Evolutionary conservation across 805 yeast species (phyloP).

Genomic region (Isabelozyma heimii): DNA sequence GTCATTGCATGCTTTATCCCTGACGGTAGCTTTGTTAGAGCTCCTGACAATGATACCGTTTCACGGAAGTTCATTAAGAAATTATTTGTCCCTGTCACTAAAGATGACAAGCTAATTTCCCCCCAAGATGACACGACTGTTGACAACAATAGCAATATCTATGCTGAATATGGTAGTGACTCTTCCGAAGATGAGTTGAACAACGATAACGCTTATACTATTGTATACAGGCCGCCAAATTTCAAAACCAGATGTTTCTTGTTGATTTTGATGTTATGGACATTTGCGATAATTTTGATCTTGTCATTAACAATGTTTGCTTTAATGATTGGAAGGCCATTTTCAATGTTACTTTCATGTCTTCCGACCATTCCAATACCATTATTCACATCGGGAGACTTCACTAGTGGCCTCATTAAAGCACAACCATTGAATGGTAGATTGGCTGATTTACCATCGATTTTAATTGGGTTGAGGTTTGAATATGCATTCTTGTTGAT

Average conservation of each 20-base stretch:
- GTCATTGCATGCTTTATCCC: constrained; percentile 65
- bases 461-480: constrained; percentile 13
- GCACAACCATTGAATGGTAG: constrained; percentile 12
- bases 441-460: constrained; percentile 16
- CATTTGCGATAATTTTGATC: constrained; percentile 35
- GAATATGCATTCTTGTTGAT: neutral
- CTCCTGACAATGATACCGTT: constrained; percentile 79
- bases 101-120: constrained; percentile 59
- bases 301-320: constrained; percentile 17
- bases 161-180: constrained; percentile 26
- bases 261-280: constrained; percentile 48
- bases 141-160: neutral
- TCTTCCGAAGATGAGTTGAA: constrained; percentile 38
- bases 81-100: constrained; percentile 80
- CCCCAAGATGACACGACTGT: constrained; percentile 9
- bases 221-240: constrained; percentile 85
- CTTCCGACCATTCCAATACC: neutral
- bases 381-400: neutral
- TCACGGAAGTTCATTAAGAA: constrained; percentile 61
- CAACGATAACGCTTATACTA: constrained; percentile 49
- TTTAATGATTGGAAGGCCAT: constrained; percentile 28
- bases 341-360: constrained; percentile 1
- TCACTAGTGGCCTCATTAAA: neutral
- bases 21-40: constrained; percentile 80
- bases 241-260: constrained; percentile 59